Evolutionary conservation across 495 filamentous ascomycete genomes (phyloP).

Genomic region (Lasiosphaeriaceae sp.): DNA sequence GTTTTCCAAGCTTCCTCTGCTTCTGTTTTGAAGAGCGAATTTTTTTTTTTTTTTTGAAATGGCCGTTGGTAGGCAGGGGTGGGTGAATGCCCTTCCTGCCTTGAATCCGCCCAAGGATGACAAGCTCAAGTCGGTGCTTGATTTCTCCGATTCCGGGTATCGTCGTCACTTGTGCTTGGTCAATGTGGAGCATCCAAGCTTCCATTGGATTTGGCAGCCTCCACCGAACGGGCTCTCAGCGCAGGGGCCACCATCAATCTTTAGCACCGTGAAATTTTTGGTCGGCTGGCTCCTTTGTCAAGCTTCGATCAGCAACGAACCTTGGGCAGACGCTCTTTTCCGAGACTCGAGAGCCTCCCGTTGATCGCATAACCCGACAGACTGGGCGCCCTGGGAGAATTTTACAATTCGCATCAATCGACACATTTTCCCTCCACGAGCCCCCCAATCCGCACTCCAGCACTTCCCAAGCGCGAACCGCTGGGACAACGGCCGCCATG

Average conservation of each 20-base stretch:
- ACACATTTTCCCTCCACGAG: neutral
- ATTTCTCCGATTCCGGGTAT: conserved; percentile 16
- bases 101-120: neutral
- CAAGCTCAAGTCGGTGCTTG: conserved; percentile 3
- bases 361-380: conserved; percentile 2
- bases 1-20: too few species aligned
- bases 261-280: conserved; percentile 31
- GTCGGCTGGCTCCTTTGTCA: conserved; percentile 22
- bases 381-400: neutral
- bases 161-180: neutral
- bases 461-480: conserved; percentile 12
- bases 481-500: conserved; percentile 31
- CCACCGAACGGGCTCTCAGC: neutral
- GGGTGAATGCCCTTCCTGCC: neutral
- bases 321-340: conserved; percentile 5
- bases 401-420: neutral
- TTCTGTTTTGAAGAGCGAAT: too few species aligned
- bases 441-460: neutral
- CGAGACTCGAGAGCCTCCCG: conserved; percentile 8
- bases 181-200: neutral
- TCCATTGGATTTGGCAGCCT: neutral
- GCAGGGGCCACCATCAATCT: conserved; percentile 12
- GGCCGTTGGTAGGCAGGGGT: too few species aligned
- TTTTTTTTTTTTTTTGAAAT: too few species aligned
- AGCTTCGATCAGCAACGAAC: conserved; percentile 1